Evolutionary conservation across 2,329 filamentous ascomycete genomes (phyloP).

Genomic region (Cadophora sp.): DNA sequence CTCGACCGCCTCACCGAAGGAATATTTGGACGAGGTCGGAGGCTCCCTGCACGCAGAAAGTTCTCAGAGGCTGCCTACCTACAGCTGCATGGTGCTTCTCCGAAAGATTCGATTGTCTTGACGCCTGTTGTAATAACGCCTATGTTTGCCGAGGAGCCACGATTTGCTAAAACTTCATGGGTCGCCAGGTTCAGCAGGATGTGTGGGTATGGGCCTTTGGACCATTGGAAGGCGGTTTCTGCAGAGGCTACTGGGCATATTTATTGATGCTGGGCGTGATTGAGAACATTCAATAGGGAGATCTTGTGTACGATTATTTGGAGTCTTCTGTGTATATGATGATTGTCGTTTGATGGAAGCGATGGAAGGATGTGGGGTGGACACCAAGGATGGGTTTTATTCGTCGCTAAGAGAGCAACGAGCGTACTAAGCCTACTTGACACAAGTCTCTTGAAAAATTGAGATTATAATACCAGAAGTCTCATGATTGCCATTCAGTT

Average conservation of each 20-base stretch:
- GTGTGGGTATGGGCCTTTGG: neutral
- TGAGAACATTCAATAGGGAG: too few species aligned
- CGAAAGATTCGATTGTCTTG: neutral
- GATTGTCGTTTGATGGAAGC: too few species aligned
- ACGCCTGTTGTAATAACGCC: neutral
- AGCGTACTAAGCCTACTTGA: too few species aligned
- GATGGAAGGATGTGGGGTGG: too few species aligned
- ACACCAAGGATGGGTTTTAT: too few species aligned
- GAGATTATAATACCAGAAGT: too few species aligned
- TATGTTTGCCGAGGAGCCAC: neutral
- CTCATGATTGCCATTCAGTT: too few species aligned
- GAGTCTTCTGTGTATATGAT: too few species aligned
- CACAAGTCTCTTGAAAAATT: too few species aligned
- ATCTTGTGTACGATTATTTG: too few species aligned
- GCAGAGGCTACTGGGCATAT: neutral
- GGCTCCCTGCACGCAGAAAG: neutral
- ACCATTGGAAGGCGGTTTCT: neutral
- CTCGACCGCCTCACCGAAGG: neutral
- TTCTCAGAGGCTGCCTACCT: neutral
- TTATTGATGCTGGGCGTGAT: neutral
- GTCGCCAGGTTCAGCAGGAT: neutral
- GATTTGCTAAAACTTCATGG: neutral
- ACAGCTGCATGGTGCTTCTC: neutral
- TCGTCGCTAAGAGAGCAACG: too few species aligned
- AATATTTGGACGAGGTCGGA: neutral